These are phyloP conservation scores for Candida montana DNA, from an alignment of 805 yeast species.

Conservation along the genomic window DNA sequence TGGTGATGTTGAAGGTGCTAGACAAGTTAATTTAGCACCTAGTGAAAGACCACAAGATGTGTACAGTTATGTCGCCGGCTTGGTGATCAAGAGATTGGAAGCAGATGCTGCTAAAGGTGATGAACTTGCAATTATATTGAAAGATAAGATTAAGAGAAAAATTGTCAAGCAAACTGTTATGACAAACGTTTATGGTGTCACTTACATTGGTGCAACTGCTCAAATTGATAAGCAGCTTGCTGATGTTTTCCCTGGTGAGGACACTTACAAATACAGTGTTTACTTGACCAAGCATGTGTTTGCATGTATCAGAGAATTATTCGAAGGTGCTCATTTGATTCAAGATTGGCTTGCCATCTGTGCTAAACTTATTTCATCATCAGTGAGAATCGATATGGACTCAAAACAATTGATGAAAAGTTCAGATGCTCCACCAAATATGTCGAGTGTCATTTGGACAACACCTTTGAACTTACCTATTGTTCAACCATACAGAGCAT, in stretches of 20 bases:
- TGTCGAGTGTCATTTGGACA: conserved; percentile 95
- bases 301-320: conserved; percentile 76
- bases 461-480: conserved; percentile 93
- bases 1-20: conserved; percentile 80
- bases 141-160: conserved; percentile 70
- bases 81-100: conserved; percentile 53
- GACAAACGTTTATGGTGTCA: conserved; percentile 98
- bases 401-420: conserved; percentile 33
- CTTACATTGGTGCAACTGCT: conserved; percentile 85
- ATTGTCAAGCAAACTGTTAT: conserved; percentile 95
- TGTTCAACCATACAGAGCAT: conserved; percentile 90
- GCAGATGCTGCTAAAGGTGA: conserved; percentile 49
- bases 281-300: conserved; percentile 78
- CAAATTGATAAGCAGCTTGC: conserved; percentile 79
- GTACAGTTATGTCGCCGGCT: conserved; percentile 60
- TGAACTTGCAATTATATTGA: conserved; percentile 39
- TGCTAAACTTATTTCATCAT: conserved; percentile 74
- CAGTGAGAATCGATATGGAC: conserved; percentile 64
- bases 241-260: conserved; percentile 47
- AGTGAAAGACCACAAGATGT: conserved; percentile 74
- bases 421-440: conserved; percentile 50
- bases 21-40: conserved; percentile 70
- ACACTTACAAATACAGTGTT: conserved; percentile 44
- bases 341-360: conserved; percentile 95
- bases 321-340: conserved; percentile 87